Evolutionary conservation across 106 monocot species (phyloP).

Genomic region (Triglochin maritima): DNA sequence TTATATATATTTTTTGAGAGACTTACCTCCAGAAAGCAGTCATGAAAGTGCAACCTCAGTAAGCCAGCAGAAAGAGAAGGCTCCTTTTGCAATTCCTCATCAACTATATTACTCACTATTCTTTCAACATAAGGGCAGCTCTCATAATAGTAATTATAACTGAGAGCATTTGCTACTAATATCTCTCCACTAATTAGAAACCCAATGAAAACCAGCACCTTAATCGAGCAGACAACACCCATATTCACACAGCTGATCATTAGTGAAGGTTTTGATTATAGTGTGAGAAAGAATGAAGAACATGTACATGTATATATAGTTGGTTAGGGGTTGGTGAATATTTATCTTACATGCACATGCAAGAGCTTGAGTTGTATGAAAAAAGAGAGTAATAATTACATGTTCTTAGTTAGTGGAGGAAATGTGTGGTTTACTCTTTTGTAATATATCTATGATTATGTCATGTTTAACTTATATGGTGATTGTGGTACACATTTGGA

Average conservation of each 20-base stretch:
- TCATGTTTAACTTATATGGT: no score
- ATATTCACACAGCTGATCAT: neutral
- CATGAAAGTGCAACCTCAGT: slow-evolving; percentile 75
- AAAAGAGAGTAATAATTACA: neutral
- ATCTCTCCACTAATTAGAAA: neutral
- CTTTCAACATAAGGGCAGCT: slow-evolving; percentile 46
- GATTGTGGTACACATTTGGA: no score
- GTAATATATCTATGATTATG: no score
- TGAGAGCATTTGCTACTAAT: neutral
- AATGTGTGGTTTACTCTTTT: no score
- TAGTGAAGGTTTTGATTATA: no score
- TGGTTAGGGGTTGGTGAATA: no score
- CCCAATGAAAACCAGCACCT: neutral
- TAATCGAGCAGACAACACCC: neutral
- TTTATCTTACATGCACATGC: no score
- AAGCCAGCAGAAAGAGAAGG: slow-evolving; percentile 53
- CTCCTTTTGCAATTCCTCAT: slow-evolving; percentile 38
- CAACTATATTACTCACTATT: slow-evolving; percentile 32
- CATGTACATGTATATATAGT: no score
- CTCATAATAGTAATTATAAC: slow-evolving; percentile 27
- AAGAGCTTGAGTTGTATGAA: neutral
- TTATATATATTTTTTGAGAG: neutral
- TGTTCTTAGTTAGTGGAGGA: neutral
- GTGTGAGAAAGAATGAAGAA: no score
- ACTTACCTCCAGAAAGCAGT: slow-evolving; percentile 51